Conservation (phyloP, 2,329 filamentous ascomycete species). For the Calonectria hawksworthii region DNA sequence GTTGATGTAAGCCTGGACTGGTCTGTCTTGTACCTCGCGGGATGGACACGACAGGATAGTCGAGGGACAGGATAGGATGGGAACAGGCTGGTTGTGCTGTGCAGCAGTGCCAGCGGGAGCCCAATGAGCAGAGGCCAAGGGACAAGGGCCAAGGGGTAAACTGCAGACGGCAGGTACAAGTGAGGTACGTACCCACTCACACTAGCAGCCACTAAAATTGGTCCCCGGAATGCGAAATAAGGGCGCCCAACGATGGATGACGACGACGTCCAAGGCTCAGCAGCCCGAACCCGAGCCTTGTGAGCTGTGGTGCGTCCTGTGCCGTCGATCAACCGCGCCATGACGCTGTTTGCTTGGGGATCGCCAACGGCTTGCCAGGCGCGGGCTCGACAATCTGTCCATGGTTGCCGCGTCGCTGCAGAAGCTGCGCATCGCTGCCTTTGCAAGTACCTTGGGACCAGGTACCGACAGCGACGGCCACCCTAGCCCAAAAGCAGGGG, state of each 20-base stretch:
- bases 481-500: neutral
- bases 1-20: constrained; percentile 35
- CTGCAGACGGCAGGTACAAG: constrained; percentile 11
- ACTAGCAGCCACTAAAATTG: constrained; percentile 5
- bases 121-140: neutral
- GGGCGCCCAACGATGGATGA: constrained; percentile 9
- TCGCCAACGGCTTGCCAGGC: neutral
- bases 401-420: neutral
- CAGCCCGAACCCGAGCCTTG: neutral
- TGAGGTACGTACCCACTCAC: neutral
- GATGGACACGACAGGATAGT: neutral
- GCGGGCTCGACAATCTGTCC: constrained; percentile 9
- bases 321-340: constrained; percentile 2
- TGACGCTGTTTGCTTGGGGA: constrained; percentile 1
- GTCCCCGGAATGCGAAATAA: constrained; percentile 11
- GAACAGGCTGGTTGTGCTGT: neutral
- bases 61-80: neutral
- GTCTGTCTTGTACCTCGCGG: neutral
- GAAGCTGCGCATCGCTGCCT: neutral
- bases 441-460: neutral
- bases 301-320: neutral
- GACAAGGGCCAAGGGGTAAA: constrained; percentile 31
- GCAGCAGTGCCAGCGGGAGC: neutral
- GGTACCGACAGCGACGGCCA: neutral
- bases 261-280: constrained; percentile 7